Evolutionary conservation across 306 rosid genomes (phyloP), one percentile per base, ranked within the genome.

Genomic region (Quercus bicolor): DNA sequence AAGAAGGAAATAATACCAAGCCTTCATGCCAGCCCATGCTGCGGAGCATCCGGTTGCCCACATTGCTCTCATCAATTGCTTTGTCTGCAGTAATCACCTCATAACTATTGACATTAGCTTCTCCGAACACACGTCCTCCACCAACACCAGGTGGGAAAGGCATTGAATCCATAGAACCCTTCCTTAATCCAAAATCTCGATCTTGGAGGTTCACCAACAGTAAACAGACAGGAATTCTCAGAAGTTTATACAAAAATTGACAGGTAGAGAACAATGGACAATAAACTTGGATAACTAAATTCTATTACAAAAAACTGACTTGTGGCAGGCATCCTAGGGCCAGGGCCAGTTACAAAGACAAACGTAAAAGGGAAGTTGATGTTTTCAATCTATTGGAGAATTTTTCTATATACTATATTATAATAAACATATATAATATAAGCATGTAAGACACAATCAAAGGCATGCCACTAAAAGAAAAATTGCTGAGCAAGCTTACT

Each of bases 1-100:
- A 75, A 79, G 90, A 80, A 86, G 64, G 84, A 88, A 85, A 79
- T 53, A 85, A 81, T 95, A 95, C 98, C 98, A 84, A 89, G 91
- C 98, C 98, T 88, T 95, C 98, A 18, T 95, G 98, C 98, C 98
- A 95, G 75, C 98, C 98, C 98, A 95, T 95, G 92, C 78, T 95
- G 91, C 98, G 98, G 83, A 95, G 98, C 98, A 95, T 95, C 86
- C 97, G 86, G 81, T 95, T 95, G 85, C 98, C 98, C 59, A 95
- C 98, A 80, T 95, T 95, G 81, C 68, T 89, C 81, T 95, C 98
- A 80, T 92, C 97, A 71, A 95, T 92, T 74, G 98, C 98, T 90
- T 85, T 95, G 66, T 95, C 97, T 43, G 94, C 86, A 4, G 98
- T 85, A 64, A 95, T 95, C 79, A 95, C 97, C 85, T 95, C 98